A percentile compares a stretch with the other conserved stretches of the same genome.
Evolutionary conservation across 2,329 filamentous ascomycete genomes (phyloP).

Genomic region (Exutisphaerella laricina): DNA sequence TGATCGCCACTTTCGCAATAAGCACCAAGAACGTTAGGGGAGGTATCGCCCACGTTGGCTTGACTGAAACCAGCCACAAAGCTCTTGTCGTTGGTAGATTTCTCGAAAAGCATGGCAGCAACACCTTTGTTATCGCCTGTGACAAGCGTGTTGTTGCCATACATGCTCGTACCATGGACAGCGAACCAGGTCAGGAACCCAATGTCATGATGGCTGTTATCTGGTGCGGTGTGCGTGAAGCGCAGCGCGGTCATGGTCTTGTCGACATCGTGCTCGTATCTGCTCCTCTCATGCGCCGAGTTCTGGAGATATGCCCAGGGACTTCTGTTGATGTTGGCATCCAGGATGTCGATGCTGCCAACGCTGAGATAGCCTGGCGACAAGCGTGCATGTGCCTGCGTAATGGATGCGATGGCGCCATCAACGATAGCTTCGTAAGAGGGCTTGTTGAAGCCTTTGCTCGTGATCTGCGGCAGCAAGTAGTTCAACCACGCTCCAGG

Average conservation of each 20-base stretch:
- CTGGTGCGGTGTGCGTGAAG: slow-evolving; percentile 59
- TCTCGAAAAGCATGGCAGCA: slow-evolving; percentile 77
- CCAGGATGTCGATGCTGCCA: slow-evolving; percentile 61
- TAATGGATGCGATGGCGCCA: slow-evolving; percentile 74
- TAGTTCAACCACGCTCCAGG: slow-evolving; percentile 95
- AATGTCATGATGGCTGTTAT: slow-evolving; percentile 69
- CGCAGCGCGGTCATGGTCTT: slow-evolving; percentile 75
- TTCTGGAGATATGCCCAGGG: slow-evolving; percentile 84
- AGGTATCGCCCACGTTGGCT: slow-evolving; percentile 84
- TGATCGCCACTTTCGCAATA: slow-evolving; percentile 79
- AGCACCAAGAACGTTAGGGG: slow-evolving; percentile 79
- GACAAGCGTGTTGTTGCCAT: slow-evolving; percentile 85
- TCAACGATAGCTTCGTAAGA: slow-evolving; percentile 87
- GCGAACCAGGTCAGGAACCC: slow-evolving; percentile 88
- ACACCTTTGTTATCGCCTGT: slow-evolving; percentile 97
- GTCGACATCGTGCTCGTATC: slow-evolving; percentile 63
- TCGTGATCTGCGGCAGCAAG: slow-evolving; percentile 83
- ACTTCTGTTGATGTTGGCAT: slow-evolving; percentile 85
- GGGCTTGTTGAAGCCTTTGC: slow-evolving; percentile 76
- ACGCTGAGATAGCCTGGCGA: slow-evolving; percentile 65
- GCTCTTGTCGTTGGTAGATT: slow-evolving; percentile 50
- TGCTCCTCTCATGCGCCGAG: slow-evolving; percentile 65
- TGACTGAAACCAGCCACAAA: slow-evolving; percentile 94
- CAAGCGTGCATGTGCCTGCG: slow-evolving; percentile 69
- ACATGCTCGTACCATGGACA: slow-evolving; percentile 84